Base-by-base conservation (phyloP, 2,329 filamentous ascomycete genomes). In the Cladophialophora yegresii region DNA sequence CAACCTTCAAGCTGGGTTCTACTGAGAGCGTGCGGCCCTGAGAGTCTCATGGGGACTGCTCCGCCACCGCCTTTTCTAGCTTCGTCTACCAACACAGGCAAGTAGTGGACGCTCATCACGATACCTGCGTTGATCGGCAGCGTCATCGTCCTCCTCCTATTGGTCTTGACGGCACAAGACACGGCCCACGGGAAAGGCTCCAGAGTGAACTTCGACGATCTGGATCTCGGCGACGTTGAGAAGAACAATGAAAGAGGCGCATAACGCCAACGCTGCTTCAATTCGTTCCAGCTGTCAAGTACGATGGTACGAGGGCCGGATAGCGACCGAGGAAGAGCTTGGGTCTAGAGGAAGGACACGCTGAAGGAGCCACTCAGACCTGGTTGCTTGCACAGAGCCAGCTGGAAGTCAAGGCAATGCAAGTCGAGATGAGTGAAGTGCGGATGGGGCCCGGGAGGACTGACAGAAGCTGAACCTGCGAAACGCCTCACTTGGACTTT, bases 61-160 rank as follows among this genome's bases (percentile, higher is more conserved):
- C 56, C 61, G 13, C 49, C 36, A n/a, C 33, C 26, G 20, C 23
- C 30, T 9, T 28, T 6, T 28, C 3, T 28, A 28, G 30, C 22
- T 23, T 45, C 55, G 20, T 23, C 47, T 36, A 40, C 33, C 55
- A 30, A 23, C 36, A 51, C 54, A 12, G 16, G 40, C 32, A 47
- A 22, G 28, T 40, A 54, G 36, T 54, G 61, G 30, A 59, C 56
- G 10, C 26, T 59, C 12, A 54, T 63, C 36, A 59, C 61, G 8
- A 40, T 63, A 13, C 20, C 49, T 16, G 61, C 56, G 16, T n/a
- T 63, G 3, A 9, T 63, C 6, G 61, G 36, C 4, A 54, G 59
- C 26, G 2, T 63, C 13, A 51, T 47, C 28, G 12, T 55, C 16
- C 43, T 63, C 26, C 13, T 63, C n/a, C 20, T 63, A 10, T 26